These are phyloP conservation scores for Umbelopsis vinacea DNA, from an alignment of 192 early-diverging fungal genomes.

Conservation along the genomic window DNA sequence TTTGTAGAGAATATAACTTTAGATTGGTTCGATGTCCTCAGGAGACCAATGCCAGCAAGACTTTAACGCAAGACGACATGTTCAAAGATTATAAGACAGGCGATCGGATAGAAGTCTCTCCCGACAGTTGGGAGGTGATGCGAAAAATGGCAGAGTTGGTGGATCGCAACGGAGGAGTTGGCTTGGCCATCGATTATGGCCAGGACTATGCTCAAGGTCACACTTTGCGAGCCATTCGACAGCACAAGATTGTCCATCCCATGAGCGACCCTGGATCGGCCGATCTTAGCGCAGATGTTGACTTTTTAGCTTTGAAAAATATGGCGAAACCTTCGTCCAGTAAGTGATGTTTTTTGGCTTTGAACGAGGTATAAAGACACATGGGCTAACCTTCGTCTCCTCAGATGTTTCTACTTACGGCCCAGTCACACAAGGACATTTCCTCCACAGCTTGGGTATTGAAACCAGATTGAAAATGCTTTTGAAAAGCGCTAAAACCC, in stretches of 20 bases:
- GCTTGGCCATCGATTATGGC: conserved; percentile 91
- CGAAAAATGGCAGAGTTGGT: conserved; percentile 74
- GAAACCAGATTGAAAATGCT: conserved; percentile 71
- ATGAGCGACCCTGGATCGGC: conserved; percentile 81
- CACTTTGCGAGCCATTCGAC: conserved; percentile 83
- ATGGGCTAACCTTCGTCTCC: not conserved
- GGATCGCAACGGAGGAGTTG: conserved; percentile 67
- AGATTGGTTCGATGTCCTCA: conserved; percentile 68
- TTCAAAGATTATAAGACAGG: conserved; percentile 67
- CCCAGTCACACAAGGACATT: conserved; percentile 78
- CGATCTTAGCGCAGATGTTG: conserved; percentile 93
- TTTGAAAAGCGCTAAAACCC: conserved; percentile 56
- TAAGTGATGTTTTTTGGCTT: not conserved
- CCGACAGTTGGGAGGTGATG: conserved; percentile 73
- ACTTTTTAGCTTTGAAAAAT: conserved; percentile 78
- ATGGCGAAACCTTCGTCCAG: conserved; percentile 45
- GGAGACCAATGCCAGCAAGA: conserved; percentile 59
- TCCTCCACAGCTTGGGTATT: conserved; percentile 85
- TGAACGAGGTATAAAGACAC: not conserved
- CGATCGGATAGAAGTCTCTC: conserved; percentile 82
- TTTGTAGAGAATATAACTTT: conserved; percentile 69
- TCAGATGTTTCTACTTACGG: conserved; percentile 58
- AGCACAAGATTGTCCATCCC: conserved; percentile 79
- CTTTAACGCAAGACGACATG: conserved; percentile 43
- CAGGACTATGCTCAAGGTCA: conserved; percentile 74